phyloP scores from a whole-genome alignment of 441 rosid genomes.

The Arabidopsis hybrid region DNA sequence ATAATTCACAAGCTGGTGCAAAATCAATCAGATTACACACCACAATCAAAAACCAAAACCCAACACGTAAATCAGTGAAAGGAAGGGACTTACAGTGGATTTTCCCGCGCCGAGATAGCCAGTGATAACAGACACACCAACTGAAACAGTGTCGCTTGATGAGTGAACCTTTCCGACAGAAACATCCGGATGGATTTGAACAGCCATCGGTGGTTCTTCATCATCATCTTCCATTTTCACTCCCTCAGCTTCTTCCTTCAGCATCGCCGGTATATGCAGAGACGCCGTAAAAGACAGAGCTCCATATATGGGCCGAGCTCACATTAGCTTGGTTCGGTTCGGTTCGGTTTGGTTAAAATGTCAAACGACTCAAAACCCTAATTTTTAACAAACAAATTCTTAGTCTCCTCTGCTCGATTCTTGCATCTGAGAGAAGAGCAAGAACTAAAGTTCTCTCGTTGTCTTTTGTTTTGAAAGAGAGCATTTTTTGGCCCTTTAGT shows the following conservation, averaged over 20 bases:
- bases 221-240: constrained; percentile 67
- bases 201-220: constrained; percentile 79
- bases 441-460: neutral
- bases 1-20: constrained; percentile 76
- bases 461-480: neutral
- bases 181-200: constrained; percentile 47
- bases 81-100: too few relatives aligned
- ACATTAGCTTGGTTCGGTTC: constrained; percentile 1
- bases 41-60: neutral
- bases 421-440: neutral
- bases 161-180: too few relatives aligned
- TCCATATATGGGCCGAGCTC: constrained; percentile 29
- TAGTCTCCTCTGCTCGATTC: neutral
- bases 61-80: neutral
- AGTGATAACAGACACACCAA: constrained; percentile 81
- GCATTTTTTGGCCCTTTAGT: neutral
- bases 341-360: neutral
- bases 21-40: constrained; percentile 1
- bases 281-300: constrained; percentile 22
- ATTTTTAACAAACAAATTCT: neutral
- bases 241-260: neutral
- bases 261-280: constrained; percentile 14
- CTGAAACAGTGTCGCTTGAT: constrained; percentile 22
- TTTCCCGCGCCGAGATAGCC: constrained; percentile 38
- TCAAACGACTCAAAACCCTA: neutral